Conservation (phyloP, 129 eudicot genomes). For the Chrysanthemum lavandulifolium region DNA sequence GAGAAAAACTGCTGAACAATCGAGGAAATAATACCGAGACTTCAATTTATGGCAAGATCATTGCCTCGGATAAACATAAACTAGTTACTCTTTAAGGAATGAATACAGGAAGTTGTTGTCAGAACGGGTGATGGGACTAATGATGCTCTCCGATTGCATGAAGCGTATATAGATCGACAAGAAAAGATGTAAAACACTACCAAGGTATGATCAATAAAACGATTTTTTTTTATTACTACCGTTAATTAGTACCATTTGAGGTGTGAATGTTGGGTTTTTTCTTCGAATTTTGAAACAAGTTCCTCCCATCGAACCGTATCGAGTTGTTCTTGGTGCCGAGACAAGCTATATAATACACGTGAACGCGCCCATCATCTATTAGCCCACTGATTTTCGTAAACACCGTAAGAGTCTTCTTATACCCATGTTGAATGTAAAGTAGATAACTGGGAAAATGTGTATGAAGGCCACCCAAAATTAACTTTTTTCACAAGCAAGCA, state of each 20-base stretch:
- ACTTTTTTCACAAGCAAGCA: no score
- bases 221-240: not conserved
- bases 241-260: constrained; percentile 3
- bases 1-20: no score
- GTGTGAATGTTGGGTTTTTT: not conserved
- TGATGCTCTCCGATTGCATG: no score
- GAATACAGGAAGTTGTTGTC: no score
- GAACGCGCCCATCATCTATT: constrained; percentile 89
- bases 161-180: constrained; percentile 62
- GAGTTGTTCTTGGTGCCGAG: constrained; percentile 94
- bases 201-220: constrained; percentile 47
- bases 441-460: not conserved
- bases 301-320: constrained; percentile 88
- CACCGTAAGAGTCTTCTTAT: constrained; percentile 78
- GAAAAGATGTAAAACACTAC: constrained; percentile 92
- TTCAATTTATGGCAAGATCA: no score
- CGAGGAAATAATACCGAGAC: no score
- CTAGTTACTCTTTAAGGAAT: no score
- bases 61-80: no score
- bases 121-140: no score
- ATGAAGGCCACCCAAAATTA: no score
- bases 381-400: constrained; percentile 72
- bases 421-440: constrained; percentile 66
- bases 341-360: constrained; percentile 81
- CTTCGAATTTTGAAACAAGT: constrained; percentile 87